Percentiles rank a stretch among this genome's conserved stretches.
These are phyloP conservation scores for Moniliella sp. DNA, from an alignment of 1,284 basidiomycete genomes.

Conservation along the genomic window DNA sequence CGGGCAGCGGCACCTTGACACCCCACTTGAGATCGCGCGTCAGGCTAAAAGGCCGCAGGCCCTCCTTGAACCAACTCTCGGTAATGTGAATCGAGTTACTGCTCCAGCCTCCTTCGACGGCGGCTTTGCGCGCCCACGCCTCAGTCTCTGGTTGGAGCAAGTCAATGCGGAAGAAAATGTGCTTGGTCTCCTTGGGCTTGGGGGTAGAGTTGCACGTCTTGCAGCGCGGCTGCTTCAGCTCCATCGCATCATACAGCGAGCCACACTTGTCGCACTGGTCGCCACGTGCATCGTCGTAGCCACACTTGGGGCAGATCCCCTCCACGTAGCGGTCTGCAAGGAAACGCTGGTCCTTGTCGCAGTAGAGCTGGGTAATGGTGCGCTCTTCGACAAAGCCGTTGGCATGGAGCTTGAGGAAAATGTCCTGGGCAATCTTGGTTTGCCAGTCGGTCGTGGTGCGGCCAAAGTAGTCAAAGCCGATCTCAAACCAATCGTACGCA, in stretches of 20 bases:
- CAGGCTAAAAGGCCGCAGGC: conserved; percentile 67
- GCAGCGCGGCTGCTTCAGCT: conserved; percentile 84
- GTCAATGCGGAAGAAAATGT: conserved; percentile 80
- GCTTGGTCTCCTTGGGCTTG: conserved; percentile 45
- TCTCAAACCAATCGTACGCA: conserved; percentile 83
- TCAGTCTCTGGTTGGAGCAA: conserved; percentile 61
- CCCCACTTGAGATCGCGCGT: conserved; percentile 92
- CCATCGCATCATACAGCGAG: conserved; percentile 66
- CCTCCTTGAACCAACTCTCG: conserved; percentile 68
- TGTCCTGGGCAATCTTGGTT: conserved; percentile 39
- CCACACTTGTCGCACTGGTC: conserved; percentile 94
- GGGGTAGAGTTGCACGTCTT: conserved; percentile 62
- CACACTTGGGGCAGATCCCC: conserved; percentile 28
- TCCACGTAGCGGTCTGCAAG: conserved; percentile 32
- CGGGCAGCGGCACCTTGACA: conserved; percentile 62
- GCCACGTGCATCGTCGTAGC: conserved; percentile 58
- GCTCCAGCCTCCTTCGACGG: conserved; percentile 68
- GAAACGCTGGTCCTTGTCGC: conserved; percentile 22
- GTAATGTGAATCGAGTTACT: conserved; percentile 77
- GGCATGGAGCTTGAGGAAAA: conserved; percentile 28
- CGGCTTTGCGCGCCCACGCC: conserved; percentile 64
- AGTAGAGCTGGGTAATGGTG: conserved; percentile 28
- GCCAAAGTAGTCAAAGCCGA: conserved; percentile 86
- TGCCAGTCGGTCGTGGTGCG: conserved; percentile 76
- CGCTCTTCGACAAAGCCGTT: conserved; percentile 30